phyloP scores from a whole-genome alignment of 805 yeast genomes.

The Kodamaea laetipori region DNA sequence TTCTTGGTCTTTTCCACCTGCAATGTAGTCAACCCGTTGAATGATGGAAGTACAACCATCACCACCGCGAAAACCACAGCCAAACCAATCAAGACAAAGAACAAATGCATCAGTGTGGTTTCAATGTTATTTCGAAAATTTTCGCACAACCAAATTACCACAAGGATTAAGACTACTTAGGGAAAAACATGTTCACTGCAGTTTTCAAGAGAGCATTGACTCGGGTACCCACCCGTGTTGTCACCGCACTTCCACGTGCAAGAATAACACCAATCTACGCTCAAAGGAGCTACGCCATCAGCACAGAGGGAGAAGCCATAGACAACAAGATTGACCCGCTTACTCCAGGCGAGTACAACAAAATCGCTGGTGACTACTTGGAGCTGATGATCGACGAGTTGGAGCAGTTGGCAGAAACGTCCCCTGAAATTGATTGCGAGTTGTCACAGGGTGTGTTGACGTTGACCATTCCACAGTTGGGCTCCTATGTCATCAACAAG shows the following conservation, averaged over 20 bases:
- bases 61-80: conserved; percentile 45
- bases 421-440: conserved; percentile 72
- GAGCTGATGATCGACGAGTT: conserved; percentile 67
- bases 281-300: conserved; percentile 19
- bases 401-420: conserved; percentile 64
- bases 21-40: conserved; percentile 51
- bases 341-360: conserved; percentile 58
- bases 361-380: conserved; percentile 63
- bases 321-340: conserved; percentile 54
- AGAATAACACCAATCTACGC: background rate
- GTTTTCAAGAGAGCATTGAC: background rate
- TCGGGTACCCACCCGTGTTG: background rate
- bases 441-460: conserved; percentile 86
- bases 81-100: conserved; percentile 40
- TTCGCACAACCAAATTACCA: background rate
- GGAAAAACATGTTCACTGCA: background rate
- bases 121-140: background rate
- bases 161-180: background rate
- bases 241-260: too few species aligned
- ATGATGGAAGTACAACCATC: conserved; percentile 48
- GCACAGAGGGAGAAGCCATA: conserved; percentile 57
- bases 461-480: conserved; percentile 65
- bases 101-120: conserved; percentile 24
- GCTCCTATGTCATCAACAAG: conserved; percentile 90
- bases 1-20: conserved; percentile 28